A percentile compares a stretch with the other conserved stretches of the same genome.
phyloP scores from a whole-genome alignment of 768 basidiomycete genomes.

The Lactarius vividus region DNA sequence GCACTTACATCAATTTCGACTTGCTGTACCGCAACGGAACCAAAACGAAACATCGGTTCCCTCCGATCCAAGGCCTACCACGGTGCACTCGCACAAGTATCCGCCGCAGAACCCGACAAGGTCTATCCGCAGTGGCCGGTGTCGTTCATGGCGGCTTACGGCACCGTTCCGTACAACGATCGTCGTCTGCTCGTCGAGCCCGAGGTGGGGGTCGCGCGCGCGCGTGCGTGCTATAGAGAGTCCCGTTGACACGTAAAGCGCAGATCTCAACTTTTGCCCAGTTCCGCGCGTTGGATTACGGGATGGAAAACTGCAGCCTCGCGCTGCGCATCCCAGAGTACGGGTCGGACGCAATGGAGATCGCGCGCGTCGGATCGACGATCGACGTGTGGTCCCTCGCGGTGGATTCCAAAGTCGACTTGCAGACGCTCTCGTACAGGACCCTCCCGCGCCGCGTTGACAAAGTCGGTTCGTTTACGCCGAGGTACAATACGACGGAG shows the following conservation, averaged over 20 bases:
- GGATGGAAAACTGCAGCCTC: constrained; percentile 13
- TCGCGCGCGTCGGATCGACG: not conserved
- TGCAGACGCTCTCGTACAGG: not conserved
- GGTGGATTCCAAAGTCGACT: constrained; percentile 1
- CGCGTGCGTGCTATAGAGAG: too few relatives aligned
- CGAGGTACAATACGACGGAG: constrained; percentile 8
- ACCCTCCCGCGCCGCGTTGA: not conserved
- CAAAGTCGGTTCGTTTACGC: constrained; percentile 7
- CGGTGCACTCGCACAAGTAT: constrained; percentile 16
- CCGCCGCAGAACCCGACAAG: constrained; percentile 13
- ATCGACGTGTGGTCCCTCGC: constrained; percentile 8
- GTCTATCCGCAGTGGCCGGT: constrained; percentile 22
- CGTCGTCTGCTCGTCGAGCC: constrained; percentile 13
- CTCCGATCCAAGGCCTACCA: constrained; percentile 11
- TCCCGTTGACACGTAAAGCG: not conserved
- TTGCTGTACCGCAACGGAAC: constrained; percentile 18
- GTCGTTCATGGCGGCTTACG: constrained; percentile 16
- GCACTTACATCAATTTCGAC: constrained; percentile 23
- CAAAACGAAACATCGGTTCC: constrained; percentile 2
- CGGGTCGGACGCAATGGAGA: constrained; percentile 1
- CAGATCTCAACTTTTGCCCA: constrained; percentile 17
- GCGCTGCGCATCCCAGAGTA: not conserved
- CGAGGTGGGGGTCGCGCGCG: not conserved
- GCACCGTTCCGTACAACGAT: constrained; percentile 4
- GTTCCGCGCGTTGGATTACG: constrained; percentile 16